phyloP scores from a whole-genome alignment of 495 filamentous ascomycete species.

The Aspergillus heteromorphus region DNA sequence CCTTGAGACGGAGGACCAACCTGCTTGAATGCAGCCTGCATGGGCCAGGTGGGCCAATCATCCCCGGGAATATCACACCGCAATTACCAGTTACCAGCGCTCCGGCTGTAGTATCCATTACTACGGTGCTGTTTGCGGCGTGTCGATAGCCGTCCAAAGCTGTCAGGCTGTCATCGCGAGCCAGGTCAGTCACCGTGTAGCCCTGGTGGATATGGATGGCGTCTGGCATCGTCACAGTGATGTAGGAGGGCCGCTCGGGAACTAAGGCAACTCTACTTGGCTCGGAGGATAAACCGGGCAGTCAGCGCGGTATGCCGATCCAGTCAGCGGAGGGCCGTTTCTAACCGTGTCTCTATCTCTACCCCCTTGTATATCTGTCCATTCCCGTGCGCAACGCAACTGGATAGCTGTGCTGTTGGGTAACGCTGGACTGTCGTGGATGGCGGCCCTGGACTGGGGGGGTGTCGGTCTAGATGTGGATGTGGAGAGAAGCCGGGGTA shows the following conservation, averaged over 20 bases:
- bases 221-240: not conserved
- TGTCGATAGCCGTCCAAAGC: no score
- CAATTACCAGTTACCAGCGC: not conserved
- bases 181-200: no score
- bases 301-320: constrained; percentile 2
- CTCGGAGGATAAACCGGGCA: not conserved
- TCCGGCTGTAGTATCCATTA: not conserved
- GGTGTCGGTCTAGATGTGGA: not conserved
- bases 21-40: not conserved
- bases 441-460: not conserved
- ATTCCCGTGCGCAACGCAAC: no score
- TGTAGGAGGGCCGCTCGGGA: not conserved
- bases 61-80: not conserved
- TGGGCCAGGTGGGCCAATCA: constrained; percentile 1
- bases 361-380: not conserved
- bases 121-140: no score
- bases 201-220: no score
- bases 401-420: no score
- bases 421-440: not conserved
- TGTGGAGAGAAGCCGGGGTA: not conserved
- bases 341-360: not conserved
- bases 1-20: not conserved
- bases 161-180: no score
- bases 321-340: not conserved
- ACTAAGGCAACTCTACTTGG: not conserved